phyloP scores from a whole-genome alignment of 345 rosid genomes.

The Salix udensis region DNA sequence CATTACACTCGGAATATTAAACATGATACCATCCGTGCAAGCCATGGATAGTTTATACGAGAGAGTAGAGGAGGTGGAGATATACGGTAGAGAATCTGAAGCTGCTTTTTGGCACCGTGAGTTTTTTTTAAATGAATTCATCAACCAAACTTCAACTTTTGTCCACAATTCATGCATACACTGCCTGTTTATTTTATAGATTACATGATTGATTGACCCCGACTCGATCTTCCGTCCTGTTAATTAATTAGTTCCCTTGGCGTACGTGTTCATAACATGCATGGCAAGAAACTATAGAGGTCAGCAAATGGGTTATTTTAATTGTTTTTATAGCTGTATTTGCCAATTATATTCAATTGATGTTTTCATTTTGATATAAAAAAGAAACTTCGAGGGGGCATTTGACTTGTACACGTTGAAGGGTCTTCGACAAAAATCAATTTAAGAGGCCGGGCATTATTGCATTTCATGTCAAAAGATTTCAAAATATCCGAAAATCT shows the following conservation, averaged over 20 bases:
- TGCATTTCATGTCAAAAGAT: too few relatives aligned
- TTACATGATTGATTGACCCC: not conserved
- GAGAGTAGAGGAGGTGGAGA: not conserved
- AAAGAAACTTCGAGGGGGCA: too few relatives aligned
- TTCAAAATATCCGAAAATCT: too few relatives aligned
- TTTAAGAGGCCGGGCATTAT: too few relatives aligned
- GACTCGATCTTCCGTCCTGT: not conserved
- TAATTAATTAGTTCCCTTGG: not conserved
- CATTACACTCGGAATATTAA: too few relatives aligned
- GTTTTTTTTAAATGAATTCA: not conserved
- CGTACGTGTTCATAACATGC: slow-evolving; percentile 8
- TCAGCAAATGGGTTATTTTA: too few relatives aligned
- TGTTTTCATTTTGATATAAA: too few relatives aligned
- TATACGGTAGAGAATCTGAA: not conserved
- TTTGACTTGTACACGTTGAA: too few relatives aligned
- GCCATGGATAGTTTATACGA: not conserved
- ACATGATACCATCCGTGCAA: too few relatives aligned
- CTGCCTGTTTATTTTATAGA: not conserved
- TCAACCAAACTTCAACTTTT: slow-evolving; percentile 1
- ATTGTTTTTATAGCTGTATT: too few relatives aligned
- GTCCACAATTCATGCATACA: not conserved
- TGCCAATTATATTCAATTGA: too few relatives aligned
- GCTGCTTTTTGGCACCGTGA: not conserved
- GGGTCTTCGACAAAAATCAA: too few relatives aligned
- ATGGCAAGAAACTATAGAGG: not conserved